phyloP scores from a whole-genome alignment of 805 yeast genomes.

The Saturnispora bothae region DNA sequence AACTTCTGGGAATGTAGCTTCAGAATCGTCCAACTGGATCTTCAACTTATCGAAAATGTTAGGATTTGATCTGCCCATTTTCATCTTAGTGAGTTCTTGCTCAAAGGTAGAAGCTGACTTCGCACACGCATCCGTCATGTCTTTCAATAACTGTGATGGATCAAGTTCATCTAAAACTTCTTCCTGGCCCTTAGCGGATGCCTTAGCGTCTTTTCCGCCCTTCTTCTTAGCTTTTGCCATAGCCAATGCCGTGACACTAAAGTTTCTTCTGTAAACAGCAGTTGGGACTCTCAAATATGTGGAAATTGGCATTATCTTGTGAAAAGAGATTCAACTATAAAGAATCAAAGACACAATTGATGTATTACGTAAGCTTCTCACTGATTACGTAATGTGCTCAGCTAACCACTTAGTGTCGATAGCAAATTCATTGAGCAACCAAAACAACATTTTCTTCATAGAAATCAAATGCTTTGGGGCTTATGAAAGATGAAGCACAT shows the following conservation, averaged over 20 bases:
- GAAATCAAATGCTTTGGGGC: no score
- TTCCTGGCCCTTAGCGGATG: constrained; percentile 7
- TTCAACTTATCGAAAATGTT: constrained; percentile 50
- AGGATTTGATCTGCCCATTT: constrained; percentile 62
- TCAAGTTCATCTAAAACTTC: constrained; percentile 21
- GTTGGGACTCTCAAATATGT: no score
- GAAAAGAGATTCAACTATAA: no score
- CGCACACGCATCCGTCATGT: constrained; percentile 34
- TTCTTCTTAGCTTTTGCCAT: constrained; percentile 13
- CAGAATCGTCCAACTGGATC: constrained; percentile 38
- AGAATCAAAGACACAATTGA: no score
- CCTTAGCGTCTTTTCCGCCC: constrained; percentile 6
- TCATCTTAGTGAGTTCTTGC: constrained; percentile 49
- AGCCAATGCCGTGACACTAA: constrained; percentile 4
- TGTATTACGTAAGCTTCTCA: no score
- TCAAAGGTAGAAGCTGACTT: constrained; percentile 41
- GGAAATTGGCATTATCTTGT: no score
- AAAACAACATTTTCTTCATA: no score
- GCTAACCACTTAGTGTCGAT: no score
- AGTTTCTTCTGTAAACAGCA: constrained; percentile 4
- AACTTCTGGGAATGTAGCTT: constrained; percentile 41
- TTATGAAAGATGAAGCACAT: no score
- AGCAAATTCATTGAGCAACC: no score
- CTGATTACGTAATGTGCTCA: no score
- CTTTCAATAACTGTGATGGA: constrained; percentile 27